Conservation (phyloP, 257 asterid genomes). For the Orobanche coerulescens region DNA sequence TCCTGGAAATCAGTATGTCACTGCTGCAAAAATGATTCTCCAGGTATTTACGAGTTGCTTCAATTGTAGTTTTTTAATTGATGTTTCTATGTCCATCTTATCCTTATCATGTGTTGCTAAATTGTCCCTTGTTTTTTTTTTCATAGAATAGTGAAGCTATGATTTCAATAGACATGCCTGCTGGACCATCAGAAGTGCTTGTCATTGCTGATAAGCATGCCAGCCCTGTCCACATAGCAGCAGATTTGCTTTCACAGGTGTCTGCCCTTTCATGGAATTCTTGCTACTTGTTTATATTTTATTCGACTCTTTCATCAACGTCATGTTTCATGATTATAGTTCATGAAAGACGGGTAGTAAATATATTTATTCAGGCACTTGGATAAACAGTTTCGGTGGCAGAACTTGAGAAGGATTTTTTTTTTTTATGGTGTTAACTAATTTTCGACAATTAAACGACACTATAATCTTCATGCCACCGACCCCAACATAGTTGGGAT, state of each 20-base stretch:
- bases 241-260: constrained; percentile 97
- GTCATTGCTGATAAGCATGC: constrained; percentile 86
- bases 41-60: constrained; percentile 47
- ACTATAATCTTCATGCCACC: too few relatives aligned
- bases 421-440: too few relatives aligned
- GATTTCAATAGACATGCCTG: constrained; percentile 98
- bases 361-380: constrained; percentile 2
- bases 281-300: constrained; percentile 7
- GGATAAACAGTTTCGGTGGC: neutral
- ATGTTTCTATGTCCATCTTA: neutral
- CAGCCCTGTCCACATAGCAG: constrained; percentile 85
- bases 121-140: constrained; percentile 25
- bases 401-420: neutral
- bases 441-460: too few relatives aligned
- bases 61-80: neutral
- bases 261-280: constrained; percentile 1
- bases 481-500: too few relatives aligned
- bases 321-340: constrained; percentile 8
- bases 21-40: constrained; percentile 97
- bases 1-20: constrained; percentile 98
- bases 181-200: constrained; percentile 99
- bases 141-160: constrained; percentile 93
- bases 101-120: constrained; percentile 16
- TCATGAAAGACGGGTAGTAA: neutral
- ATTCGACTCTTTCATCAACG: neutral